A percentile compares a stretch with the other conserved stretches of the same genome.
Evolutionary conservation across 805 yeast genomes (phyloP).

Genomic region (Saitoella complicata): DNA sequence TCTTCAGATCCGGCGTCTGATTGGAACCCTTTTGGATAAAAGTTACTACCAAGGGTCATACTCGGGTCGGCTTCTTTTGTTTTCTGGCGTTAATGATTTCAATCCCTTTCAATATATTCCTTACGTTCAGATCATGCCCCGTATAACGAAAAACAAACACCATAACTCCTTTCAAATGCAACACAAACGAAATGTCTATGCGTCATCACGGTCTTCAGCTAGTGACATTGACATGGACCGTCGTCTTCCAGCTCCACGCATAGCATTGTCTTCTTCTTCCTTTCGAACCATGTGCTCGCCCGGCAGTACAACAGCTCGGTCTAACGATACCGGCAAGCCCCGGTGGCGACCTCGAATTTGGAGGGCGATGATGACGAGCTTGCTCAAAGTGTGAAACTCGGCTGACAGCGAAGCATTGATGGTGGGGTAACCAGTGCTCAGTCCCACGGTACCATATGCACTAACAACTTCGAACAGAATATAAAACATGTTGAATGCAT

Average conservation of each 20-base stretch:
- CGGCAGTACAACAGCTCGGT: conserved; percentile 70
- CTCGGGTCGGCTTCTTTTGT: too few relatives aligned
- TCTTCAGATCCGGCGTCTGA: conserved; percentile 58
- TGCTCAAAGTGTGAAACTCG: conserved; percentile 56
- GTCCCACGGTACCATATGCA: conserved; percentile 94
- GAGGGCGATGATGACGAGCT: conserved; percentile 72
- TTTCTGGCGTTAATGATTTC: too few relatives aligned
- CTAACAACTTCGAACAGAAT: conserved; percentile 77
- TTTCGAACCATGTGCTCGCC: background rate
- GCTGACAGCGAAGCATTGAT: conserved; percentile 57
- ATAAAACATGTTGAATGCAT: conserved; percentile 51
- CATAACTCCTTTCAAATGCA: too few relatives aligned
- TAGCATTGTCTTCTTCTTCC: conserved; percentile 1
- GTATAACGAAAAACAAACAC: too few relatives aligned
- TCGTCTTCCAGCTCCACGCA: too few relatives aligned
- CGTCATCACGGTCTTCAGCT: too few relatives aligned
- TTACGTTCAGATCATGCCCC: too few relatives aligned
- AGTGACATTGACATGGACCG: too few relatives aligned
- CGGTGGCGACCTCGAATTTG: conserved; percentile 92
- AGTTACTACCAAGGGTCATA: too few relatives aligned
- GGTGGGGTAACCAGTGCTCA: conserved; percentile 69
- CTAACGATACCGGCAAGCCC: conserved; percentile 85
- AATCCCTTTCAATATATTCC: too few relatives aligned
- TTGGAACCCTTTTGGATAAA: too few relatives aligned
- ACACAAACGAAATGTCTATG: too few relatives aligned